Percentiles rank a stretch among this genome's conserved stretches.
These are phyloP conservation scores for Saprolegnia diclina DNA, from an alignment of 352 stramenopile genomes.

Conservation along the genomic window DNA sequence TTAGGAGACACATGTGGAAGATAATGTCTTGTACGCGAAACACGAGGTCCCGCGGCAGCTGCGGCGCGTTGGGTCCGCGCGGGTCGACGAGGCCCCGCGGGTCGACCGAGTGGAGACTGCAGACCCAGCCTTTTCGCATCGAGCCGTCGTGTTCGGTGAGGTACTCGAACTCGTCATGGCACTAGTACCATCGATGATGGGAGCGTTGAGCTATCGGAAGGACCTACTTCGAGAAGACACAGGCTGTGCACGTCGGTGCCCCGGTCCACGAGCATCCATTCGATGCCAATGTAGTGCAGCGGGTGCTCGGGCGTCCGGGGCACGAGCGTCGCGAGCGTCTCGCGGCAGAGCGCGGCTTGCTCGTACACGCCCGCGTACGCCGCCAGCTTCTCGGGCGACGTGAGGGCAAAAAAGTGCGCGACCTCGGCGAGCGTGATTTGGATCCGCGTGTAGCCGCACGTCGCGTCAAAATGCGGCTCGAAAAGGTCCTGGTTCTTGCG, in stretches of 20 bases:
- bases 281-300: not conserved
- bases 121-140: not conserved
- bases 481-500: not conserved
- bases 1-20: not conserved
- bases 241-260: not conserved
- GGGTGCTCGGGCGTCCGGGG: not conserved
- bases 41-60: not conserved
- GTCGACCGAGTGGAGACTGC: not conserved
- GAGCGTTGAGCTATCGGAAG: not conserved
- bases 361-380: not conserved
- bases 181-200: not conserved
- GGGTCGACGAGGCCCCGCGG: not conserved
- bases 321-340: not conserved
- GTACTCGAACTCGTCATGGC: not conserved
- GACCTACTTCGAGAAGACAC: not conserved
- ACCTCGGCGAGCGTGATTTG: not conserved
- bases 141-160: not conserved
- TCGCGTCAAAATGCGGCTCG: not conserved
- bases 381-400: not conserved
- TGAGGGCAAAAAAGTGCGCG: not conserved
- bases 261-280: not conserved
- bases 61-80: not conserved
- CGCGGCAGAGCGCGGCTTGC: not conserved
- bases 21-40: no score
- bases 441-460: not conserved